Base-by-base conservation (phyloP, 2,329 filamentous ascomycete species). In the Beauveria sp. region DNA sequence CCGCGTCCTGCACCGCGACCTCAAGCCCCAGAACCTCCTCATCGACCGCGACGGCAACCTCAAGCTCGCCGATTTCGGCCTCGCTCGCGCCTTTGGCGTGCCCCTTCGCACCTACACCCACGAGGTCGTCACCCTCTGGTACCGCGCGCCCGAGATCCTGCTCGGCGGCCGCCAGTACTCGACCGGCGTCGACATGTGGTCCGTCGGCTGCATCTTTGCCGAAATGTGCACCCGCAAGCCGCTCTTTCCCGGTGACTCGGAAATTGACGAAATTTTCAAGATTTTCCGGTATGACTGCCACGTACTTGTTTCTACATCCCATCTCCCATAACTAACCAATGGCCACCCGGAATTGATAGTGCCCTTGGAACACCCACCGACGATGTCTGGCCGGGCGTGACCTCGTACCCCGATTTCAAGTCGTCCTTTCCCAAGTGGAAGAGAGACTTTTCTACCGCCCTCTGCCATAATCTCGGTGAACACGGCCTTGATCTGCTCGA, bases 221-320 rank as follows among this genome's bases (percentile, higher is more conserved):
- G 92, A 96, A 76, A 96, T 96, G 93, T 96, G 91, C 76, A 96
- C 92, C 1, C 86, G 91, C 70, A 96, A 96, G 77, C 91, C 92
- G 5, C 81, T 96, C 49, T 96, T 96, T 80, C 91, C 92, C 14
- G 92, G 92, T 63, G 92, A 96, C 73, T 95, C 90, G 88, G 75
- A 77, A 58, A 77, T 77, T 70, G 76, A 77, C 63, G 75, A 77
- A 65, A 77, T 77, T 65, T 76, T 77, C 67, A 77, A 74, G 64
- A 77, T 77, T 73, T 96, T 96, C 87, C 85, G 88, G 90, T 91
- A 79, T 69, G 31, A 9, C 9, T 28, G 28, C 42, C 26, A 12
- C n/a, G 18, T 20, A 24, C 40, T 12, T 8, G 12, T n/a, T 28
- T 10, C 31, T 31, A 31, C 31, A 31, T 8, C 28, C 31, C 18